These are phyloP conservation scores for Aspergillus hancockii DNA, from an alignment of 495 filamentous ascomycete genomes.

Conservation along the genomic window DNA sequence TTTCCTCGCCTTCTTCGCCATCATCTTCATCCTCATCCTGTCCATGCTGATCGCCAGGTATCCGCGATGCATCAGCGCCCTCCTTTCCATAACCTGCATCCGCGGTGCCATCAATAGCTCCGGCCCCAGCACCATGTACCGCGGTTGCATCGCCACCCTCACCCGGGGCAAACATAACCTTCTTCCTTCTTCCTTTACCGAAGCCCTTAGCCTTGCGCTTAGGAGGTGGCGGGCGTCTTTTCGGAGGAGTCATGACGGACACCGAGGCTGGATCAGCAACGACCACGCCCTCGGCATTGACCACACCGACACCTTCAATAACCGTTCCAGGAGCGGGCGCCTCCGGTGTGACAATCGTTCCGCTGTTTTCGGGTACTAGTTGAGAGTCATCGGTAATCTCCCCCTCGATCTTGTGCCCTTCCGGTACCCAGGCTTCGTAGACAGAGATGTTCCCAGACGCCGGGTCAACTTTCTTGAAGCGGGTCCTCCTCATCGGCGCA, in stretches of 20 bases:
- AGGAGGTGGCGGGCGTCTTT: slow-evolving; percentile 69
- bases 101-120: slow-evolving; percentile 19
- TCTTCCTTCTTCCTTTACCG: slow-evolving; percentile 69
- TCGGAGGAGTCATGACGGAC: slow-evolving; percentile 45
- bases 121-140: slow-evolving; percentile 35
- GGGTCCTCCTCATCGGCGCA: slow-evolving; percentile 66
- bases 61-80: slow-evolving; percentile 34
- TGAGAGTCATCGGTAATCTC: slow-evolving; percentile 65
- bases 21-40: slow-evolving; percentile 45
- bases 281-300: slow-evolving; percentile 62
- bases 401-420: slow-evolving; percentile 79
- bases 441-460: slow-evolving; percentile 73
- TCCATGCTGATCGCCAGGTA: slow-evolving; percentile 42
- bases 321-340: slow-evolving; percentile 58
- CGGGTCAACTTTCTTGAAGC: slow-evolving; percentile 73
- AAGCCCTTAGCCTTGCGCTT: slow-evolving; percentile 73
- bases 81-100: slow-evolving; percentile 22
- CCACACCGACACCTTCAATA: slow-evolving; percentile 62
- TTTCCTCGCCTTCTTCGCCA: slow-evolving; percentile 50
- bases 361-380: slow-evolving; percentile 30
- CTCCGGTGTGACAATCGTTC: slow-evolving; percentile 42
- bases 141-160: slow-evolving; percentile 40
- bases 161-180: slow-evolving; percentile 53
- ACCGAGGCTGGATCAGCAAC: slow-evolving; percentile 53
- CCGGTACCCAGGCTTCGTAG: slow-evolving; percentile 76